Evolutionary conservation across 805 yeast species (phyloP).

Genomic region (Candida boleticola): DNA sequence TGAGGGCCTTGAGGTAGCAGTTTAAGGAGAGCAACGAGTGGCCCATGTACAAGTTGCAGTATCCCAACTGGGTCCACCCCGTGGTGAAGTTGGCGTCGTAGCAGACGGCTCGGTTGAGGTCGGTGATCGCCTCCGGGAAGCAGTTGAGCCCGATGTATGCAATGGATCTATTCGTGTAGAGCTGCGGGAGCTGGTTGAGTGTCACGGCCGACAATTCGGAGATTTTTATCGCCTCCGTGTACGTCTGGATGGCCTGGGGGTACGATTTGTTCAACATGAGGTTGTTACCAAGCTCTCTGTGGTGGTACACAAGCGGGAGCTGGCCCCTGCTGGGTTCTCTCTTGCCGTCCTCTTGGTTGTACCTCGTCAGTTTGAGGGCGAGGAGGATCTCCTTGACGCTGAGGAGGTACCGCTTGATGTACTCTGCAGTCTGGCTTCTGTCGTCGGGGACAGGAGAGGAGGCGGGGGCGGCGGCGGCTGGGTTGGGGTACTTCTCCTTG

Average conservation of each 20-base stretch:
- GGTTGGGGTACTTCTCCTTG: background rate
- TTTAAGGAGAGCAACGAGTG: conserved; percentile 28
- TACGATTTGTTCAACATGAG: conserved; percentile 33
- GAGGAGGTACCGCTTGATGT: too few species aligned
- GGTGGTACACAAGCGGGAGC: conserved; percentile 9
- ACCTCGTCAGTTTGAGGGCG: background rate
- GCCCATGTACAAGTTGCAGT: conserved; percentile 42
- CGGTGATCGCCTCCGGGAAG: conserved; percentile 37
- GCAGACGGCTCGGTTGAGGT: conserved; percentile 30
- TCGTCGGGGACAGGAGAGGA: too few species aligned
- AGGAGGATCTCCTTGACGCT: background rate
- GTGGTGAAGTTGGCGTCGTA: conserved; percentile 35
- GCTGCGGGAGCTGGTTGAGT: conserved; percentile 21
- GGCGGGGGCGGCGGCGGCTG: background rate
- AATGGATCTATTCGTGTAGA: conserved; percentile 38
- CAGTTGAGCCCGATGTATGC: conserved; percentile 42
- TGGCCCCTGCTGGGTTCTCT: background rate
- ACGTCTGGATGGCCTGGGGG: conserved; percentile 38
- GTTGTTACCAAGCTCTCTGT: conserved; percentile 42
- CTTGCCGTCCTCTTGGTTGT: background rate
- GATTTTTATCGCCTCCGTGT: conserved; percentile 33
- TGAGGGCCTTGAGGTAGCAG: conserved; percentile 33
- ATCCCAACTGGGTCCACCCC: conserved; percentile 45
- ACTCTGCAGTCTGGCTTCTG: background rate
- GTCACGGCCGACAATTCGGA: conserved; percentile 10